Evolutionary conservation across 2,329 filamentous ascomycete genomes (phyloP).

Genomic region (Leptographium flavum): DNA sequence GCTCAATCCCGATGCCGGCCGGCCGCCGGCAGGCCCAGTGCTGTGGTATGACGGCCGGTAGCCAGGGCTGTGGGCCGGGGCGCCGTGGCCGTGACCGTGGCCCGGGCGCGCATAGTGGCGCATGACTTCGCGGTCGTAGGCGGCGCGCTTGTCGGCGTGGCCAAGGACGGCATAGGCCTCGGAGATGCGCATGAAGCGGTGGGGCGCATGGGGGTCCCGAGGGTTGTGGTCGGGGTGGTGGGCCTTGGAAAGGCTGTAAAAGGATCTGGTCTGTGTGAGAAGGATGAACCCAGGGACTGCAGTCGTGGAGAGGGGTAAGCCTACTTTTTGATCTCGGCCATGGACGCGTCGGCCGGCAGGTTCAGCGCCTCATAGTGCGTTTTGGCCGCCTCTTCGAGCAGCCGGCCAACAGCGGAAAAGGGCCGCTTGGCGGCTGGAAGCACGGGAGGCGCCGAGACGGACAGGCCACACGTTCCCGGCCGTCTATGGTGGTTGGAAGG

Average conservation of each 20-base stretch:
- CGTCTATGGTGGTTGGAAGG: neutral
- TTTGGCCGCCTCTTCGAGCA: constrained; percentile 17
- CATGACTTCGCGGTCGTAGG: constrained; percentile 64
- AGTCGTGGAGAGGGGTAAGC: constrained; percentile 1
- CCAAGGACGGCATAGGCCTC: constrained; percentile 72
- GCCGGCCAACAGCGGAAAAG: constrained; percentile 17
- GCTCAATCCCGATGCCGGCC: constrained; percentile 70
- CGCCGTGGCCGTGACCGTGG: constrained; percentile 16
- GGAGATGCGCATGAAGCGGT: constrained; percentile 69
- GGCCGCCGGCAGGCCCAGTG: constrained; percentile 51
- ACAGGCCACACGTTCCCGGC: neutral
- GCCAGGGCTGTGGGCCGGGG: constrained; percentile 13
- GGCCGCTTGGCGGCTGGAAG: neutral
- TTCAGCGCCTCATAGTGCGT: constrained; percentile 77
- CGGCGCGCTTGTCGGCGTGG: constrained; percentile 55
- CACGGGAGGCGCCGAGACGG: too few species aligned
- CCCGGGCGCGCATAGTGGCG: constrained; percentile 21
- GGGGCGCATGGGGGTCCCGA: constrained; percentile 53
- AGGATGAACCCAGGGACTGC: neutral
- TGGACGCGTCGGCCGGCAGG: constrained; percentile 53
- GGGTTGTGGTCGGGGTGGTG: constrained; percentile 91
- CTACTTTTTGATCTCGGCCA: constrained; percentile 73
- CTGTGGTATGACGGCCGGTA: constrained; percentile 45
- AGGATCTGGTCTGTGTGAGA: constrained; percentile 35
- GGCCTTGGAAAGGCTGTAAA: constrained; percentile 81